Percentiles rank a stretch among this genome's conserved stretches.
phyloP scores from a whole-genome alignment of 176 grass and related monocot genomes.

The Cymbopogon citratus region DNA sequence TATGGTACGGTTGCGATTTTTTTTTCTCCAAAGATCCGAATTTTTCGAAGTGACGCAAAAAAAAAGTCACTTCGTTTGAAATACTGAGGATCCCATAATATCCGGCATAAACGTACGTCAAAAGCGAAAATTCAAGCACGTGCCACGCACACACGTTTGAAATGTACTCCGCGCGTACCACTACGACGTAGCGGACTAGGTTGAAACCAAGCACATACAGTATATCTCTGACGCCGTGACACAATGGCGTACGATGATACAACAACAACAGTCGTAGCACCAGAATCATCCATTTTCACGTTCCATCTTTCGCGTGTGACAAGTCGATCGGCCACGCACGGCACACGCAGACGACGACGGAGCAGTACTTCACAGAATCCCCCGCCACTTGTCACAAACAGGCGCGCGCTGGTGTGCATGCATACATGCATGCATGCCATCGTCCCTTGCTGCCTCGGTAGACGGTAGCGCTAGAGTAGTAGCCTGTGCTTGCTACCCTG shows the following conservation, averaged over 20 bases:
- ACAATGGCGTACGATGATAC: not conserved
- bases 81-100: not conserved
- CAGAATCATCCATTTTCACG: not conserved
- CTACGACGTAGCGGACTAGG: not conserved
- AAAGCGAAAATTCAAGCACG: not conserved
- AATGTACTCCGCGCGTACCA: not conserved
- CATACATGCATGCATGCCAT: not conserved
- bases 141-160: not conserved
- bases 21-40: no score
- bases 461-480: not conserved
- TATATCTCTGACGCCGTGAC: not conserved
- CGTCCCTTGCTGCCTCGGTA: not conserved
- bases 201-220: not conserved
- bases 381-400: constrained; percentile 23
- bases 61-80: not conserved
- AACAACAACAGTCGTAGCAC: not conserved
- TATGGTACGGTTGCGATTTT: no score
- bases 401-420: not conserved
- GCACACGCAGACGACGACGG: not conserved
- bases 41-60: not conserved
- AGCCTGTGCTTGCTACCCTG: not conserved
- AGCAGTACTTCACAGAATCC: constrained; percentile 20
- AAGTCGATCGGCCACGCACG: not conserved
- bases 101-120: not conserved
- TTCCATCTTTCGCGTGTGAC: constrained; percentile 7